Evolutionary conservation across 1,284 basidiomycete species (phyloP), one percentile per base, ranked within the genome.

Genomic region (Phylloboletellus chloephorus): DNA sequence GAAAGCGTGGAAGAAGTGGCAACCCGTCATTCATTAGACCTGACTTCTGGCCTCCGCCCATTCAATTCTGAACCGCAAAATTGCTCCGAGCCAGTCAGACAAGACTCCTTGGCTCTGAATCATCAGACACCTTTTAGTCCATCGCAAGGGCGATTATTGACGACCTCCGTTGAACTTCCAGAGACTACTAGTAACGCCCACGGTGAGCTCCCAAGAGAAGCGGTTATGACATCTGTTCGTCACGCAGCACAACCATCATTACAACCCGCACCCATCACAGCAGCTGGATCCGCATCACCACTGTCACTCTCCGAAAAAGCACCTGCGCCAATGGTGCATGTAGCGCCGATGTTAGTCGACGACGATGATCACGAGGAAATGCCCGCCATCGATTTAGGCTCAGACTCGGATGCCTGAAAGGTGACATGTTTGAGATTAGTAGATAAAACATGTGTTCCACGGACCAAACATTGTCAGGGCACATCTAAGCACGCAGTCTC

Each of bases 1-100:
- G 81, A 83, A 54, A 68, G 74, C 23, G 61, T 69, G 19, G 82
- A 84, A 51, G 84, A 87, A 58, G 53, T 46, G 2, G 67, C 67
- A 21, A 53, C 64, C 12, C 71, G 77, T 24, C 53, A 61, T 36
- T 57, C 59, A 11, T 53, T 82, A n/a, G 66, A 62, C 10, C 49
- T 78, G 25, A 29, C 36, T 25, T 47, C 44, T 16, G 46, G 30
- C 4, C 28, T 34, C 5, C 13, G 2, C 12, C 6, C 17, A 5
- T 9, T 34, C n/a, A 17, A 29, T 29, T 30, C 29, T 7, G 42
- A 47, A 16, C 34, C 2, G 32, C 41, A 28, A 36, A 25, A 31
- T 4, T 24, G 30, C 1, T 21, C 23, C 21, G 22, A 44, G 36
- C 38, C 31, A 21, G 36, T 10, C 16, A 35, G 9, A 25, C 47